Evolutionary conservation across 164 flowering plant species (phyloP).

Genomic region (Piper longum): DNA sequence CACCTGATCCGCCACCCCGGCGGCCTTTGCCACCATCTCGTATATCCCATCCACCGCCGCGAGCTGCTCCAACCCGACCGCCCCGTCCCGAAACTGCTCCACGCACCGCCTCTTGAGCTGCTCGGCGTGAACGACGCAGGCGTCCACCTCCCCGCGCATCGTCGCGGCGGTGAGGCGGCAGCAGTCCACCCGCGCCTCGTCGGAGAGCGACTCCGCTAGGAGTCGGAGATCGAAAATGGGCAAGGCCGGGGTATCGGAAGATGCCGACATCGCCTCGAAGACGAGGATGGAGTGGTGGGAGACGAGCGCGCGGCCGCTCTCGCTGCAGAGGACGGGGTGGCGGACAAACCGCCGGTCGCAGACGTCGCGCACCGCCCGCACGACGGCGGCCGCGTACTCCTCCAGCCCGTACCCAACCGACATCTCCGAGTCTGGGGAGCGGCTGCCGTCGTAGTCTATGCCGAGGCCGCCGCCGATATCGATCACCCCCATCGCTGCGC

Average conservation of each 20-base stretch:
- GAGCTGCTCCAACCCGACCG: conserved; percentile 58
- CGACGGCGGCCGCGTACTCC: conserved; percentile 82
- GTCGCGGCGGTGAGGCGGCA: conserved; percentile 40
- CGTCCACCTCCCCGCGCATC: conserved; percentile 39
- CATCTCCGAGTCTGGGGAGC: conserved; percentile 58
- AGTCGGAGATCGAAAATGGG: conserved; percentile 14
- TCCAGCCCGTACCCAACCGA: conserved; percentile 71
- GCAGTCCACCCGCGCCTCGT: conserved; percentile 54
- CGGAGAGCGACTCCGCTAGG: conserved; percentile 35
- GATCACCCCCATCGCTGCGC: conserved; percentile 70
- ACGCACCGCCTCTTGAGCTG: conserved; percentile 69
- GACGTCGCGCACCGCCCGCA: conserved; percentile 38
- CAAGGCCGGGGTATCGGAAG: conserved; percentile 11
- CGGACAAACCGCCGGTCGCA: conserved; percentile 63
- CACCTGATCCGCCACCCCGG: conserved; percentile 42
- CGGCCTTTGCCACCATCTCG: conserved; percentile 38
- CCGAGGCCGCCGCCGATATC: conserved; percentile 98
- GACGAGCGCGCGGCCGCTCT: conserved; percentile 92
- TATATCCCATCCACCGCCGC: conserved; percentile 79
- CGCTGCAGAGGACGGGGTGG: conserved; percentile 86
- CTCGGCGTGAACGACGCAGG: conserved; percentile 50
- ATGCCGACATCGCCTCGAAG: conserved; percentile 72
- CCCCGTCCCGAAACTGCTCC: conserved; percentile 83
- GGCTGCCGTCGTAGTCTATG: conserved; percentile 87
- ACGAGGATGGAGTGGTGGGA: conserved; percentile 87